Percentiles rank a stretch among this genome's conserved stretches.
Evolutionary conservation across 2,329 filamentous ascomycete species (phyloP).

Genomic region (Zopfia rhizophila): DNA sequence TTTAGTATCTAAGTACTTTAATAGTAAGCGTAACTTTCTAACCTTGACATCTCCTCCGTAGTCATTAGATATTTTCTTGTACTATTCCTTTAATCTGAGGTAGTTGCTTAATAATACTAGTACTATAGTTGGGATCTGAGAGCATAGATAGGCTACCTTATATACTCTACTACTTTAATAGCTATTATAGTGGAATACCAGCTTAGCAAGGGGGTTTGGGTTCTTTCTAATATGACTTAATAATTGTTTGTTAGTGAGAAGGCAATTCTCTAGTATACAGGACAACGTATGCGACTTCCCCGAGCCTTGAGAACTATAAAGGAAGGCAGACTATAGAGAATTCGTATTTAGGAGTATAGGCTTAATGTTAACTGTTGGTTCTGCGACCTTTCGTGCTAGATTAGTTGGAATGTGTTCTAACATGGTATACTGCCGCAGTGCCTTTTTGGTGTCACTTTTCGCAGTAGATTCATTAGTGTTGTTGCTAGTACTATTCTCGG

Average conservation of each 20-base stretch:
- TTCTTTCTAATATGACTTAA: conserved; percentile 52
- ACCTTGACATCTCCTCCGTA: conserved; percentile 17
- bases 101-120: conserved; percentile 31
- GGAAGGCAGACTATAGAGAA: conserved; percentile 66
- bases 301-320: conserved; percentile 69
- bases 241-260: conserved; percentile 22
- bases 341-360: conserved; percentile 63
- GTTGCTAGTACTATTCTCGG: too few species aligned
- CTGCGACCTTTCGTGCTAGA: too few species aligned
- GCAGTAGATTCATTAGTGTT: too few species aligned
- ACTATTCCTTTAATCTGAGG: conserved; percentile 15
- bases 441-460: too few species aligned
- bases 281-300: conserved; percentile 70
- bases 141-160: conserved; percentile 27
- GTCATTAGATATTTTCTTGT: conserved; percentile 17
- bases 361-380: not conserved
- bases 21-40: conserved; percentile 14
- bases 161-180: conserved; percentile 21
- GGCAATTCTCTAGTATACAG: conserved; percentile 68
- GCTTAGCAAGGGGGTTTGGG: conserved; percentile 63
- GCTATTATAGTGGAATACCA: conserved; percentile 65
- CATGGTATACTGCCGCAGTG: conserved; percentile 14
- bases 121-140: conserved; percentile 20
- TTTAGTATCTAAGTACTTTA: conserved; percentile 26
- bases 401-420: too few species aligned